These are phyloP conservation scores for Fusarium xyrophilum DNA, from an alignment of 2,329 filamentous ascomycete species.

Conservation along the genomic window DNA sequence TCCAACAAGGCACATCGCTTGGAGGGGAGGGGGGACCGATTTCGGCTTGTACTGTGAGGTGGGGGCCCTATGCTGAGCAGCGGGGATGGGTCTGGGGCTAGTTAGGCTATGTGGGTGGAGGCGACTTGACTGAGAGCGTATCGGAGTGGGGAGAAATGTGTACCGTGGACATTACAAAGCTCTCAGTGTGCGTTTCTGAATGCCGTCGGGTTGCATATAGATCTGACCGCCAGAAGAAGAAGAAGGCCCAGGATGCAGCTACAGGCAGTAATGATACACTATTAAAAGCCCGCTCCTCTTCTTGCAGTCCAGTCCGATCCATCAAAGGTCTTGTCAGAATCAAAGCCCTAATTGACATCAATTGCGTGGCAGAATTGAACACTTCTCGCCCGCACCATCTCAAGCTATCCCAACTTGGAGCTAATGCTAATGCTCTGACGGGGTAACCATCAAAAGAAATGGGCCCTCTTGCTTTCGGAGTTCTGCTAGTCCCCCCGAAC, in stretches of 20 bases:
- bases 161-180: conserved; percentile 15
- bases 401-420: conserved; percentile 17
- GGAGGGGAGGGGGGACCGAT: conserved; percentile 33
- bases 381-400: conserved; percentile 11
- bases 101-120: conserved; percentile 17
- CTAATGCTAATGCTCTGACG: conserved; percentile 26
- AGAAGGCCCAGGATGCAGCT: background rate
- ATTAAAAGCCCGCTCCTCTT: background rate
- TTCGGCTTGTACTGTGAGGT: conserved; percentile 37
- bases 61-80: conserved; percentile 26
- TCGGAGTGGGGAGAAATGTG: background rate
- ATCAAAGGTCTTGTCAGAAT: background rate
- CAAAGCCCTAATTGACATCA: background rate
- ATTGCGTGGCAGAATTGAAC: conserved; percentile 14
- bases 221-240: conserved; percentile 4
- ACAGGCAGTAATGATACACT: background rate
- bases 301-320: background rate
- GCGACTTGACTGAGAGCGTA: background rate
- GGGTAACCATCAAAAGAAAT: conserved; percentile 19
- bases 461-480: conserved; percentile 17
- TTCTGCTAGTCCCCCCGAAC: conserved; percentile 21
- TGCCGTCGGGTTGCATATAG: background rate
- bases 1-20: conserved; percentile 10
- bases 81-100: conserved; percentile 33
- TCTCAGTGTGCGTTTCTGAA: conserved; percentile 9